Percentiles rank a stretch among this genome's conserved stretches.
Conservation (phyloP, 176 grass and related monocot genomes). For the Oryza australiensis region DNA sequence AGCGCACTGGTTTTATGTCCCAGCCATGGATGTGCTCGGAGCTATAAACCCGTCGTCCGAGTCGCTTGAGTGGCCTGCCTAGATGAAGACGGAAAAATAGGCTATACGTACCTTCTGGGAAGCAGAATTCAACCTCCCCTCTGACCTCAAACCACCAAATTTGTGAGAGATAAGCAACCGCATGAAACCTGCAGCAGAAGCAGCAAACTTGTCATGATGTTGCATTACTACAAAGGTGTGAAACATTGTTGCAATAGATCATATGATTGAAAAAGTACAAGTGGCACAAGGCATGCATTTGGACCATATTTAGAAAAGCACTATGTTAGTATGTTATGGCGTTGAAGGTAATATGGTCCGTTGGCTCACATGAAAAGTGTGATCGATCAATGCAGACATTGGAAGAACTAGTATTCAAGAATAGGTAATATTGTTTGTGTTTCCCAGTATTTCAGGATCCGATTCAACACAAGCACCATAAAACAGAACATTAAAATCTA, state of each 20-base stretch:
- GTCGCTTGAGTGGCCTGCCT: slow-evolving; percentile 60
- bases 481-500: neutral
- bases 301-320: neutral
- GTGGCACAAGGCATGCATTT: neutral
- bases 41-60: slow-evolving; percentile 60
- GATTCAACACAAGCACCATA: neutral
- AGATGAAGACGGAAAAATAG: slow-evolving; percentile 81
- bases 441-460: neutral
- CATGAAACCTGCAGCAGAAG: slow-evolving; percentile 58
- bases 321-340: neutral
- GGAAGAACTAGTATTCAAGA: neutral
- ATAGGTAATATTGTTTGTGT: neutral
- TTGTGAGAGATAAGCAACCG: slow-evolving; percentile 75
- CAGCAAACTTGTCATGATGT: slow-evolving; percentile 21
- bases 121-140: slow-evolving; percentile 79
- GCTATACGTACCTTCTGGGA: slow-evolving; percentile 87
- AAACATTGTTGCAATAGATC: neutral
- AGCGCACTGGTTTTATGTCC: slow-evolving; percentile 83
- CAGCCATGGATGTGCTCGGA: slow-evolving; percentile 75
- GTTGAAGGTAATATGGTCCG: slow-evolving; percentile 13
- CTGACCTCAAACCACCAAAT: slow-evolving; percentile 96
- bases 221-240: neutral
- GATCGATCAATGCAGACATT: neutral
- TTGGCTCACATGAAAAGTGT: slow-evolving; percentile 10
- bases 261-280: neutral